phyloP scores from a whole-genome alignment of 805 yeast genomes.

The Barnettozyma siamensis region DNA sequence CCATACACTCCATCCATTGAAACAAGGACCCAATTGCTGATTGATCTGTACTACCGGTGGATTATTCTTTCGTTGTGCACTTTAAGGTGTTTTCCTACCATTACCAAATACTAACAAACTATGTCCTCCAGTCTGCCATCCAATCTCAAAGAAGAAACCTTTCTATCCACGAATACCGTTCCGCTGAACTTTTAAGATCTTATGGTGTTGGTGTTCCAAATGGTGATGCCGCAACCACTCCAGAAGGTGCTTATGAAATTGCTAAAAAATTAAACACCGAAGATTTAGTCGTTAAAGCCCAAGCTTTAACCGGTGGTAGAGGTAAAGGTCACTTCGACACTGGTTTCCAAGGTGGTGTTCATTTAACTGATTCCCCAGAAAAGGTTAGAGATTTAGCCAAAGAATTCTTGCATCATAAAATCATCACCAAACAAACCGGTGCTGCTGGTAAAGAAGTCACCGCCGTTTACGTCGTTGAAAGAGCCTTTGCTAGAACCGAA shows the following conservation, averaged over 20 bases:
- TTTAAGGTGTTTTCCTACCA: no score
- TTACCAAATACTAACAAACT: constrained; percentile 1
- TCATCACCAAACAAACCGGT: constrained; percentile 97
- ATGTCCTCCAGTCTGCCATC: constrained; percentile 13
- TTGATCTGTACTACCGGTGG: no score
- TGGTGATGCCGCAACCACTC: constrained; percentile 87
- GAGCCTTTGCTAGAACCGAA: constrained; percentile 90
- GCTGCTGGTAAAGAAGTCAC: constrained; percentile 95
- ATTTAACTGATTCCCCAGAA: constrained; percentile 76
- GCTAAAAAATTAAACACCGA: constrained; percentile 73
- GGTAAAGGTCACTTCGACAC: constrained; percentile 98
- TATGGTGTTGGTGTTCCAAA: constrained; percentile 89
- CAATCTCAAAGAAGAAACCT: constrained; percentile 52
- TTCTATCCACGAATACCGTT: constrained; percentile 93
- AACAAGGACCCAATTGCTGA: no score
- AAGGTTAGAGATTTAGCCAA: constrained; percentile 83
- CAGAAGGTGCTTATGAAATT: constrained; percentile 78
- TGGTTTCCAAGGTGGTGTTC: constrained; percentile 96
- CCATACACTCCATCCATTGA: no score
- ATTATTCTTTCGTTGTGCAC: no score
- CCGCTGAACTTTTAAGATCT: constrained; percentile 73
- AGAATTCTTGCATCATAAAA: constrained; percentile 87
- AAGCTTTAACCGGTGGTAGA: constrained; percentile 98
- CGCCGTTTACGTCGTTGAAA: constrained; percentile 92
- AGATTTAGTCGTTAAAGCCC: constrained; percentile 94